Base-by-base conservation (phyloP, 2,329 filamentous ascomycete genomes). In the Hymenoscyphus albidus region DNA sequence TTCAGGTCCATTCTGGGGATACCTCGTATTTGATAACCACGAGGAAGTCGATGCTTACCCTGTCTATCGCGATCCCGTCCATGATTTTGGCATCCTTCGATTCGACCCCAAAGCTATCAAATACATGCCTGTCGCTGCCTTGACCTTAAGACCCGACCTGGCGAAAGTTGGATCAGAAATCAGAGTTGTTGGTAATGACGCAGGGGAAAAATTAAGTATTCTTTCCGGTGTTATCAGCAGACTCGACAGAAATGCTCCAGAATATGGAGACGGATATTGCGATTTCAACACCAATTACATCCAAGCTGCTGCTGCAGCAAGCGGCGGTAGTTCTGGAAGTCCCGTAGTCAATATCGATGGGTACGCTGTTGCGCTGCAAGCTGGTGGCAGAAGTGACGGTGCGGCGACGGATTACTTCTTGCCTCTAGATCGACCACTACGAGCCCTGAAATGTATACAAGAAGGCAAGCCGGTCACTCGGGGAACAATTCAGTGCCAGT, bases 221-320 rank as follows among this genome's bases (percentile, higher is more conserved):
- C 81, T 99, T 65, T 98, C 95, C 5, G 95, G 95, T 72, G 94
- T 99, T 63, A 99, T 99, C 76, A 97, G 93, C 79, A 88, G 95
- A 72, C 82, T 99, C 65, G 95, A 99, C 74, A 87, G 95, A 71
- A 99, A 99, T 78, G 96, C 96, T 1, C 95, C 95, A 16, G 95
- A 99, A 74, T 98, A 99, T 72, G 94, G 94, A 63, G 95, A 98
- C 69, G 95, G 95, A 35, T 99, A 99, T 77, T 95, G 93, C 77
- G 95, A 99, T 76, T 99, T 99, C 85, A 99, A 90, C 76, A 89
- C 85, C 59, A 88, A 96, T 76, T 99, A 99, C 81, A 98, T 98
- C 73, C 95, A 99, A 80, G 95, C 96, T 69, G 96, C 96, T 14
- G 96, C 95, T 3, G 94, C 95, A 4, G 96, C 95, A 2, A 98